Percentiles rank a stretch among this genome's conserved stretches.
Conservation (phyloP, 257 asterid genomes). For the Solanum chmielewskii region DNA sequence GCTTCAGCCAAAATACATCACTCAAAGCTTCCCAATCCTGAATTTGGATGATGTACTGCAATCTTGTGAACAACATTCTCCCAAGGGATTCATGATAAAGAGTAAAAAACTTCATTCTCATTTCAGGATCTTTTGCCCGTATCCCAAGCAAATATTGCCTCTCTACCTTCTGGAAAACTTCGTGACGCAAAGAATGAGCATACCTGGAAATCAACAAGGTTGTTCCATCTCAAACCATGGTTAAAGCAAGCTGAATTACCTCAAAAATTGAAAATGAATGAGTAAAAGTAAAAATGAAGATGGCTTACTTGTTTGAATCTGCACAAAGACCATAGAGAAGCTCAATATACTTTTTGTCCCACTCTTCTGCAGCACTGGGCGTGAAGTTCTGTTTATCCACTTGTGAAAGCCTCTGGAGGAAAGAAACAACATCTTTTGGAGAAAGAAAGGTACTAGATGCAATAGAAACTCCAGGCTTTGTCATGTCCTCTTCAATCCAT, state of each 20-base stretch:
- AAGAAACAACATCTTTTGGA: constrained; percentile 80
- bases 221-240: constrained; percentile 1
- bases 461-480: constrained; percentile 62
- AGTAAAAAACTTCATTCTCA: constrained; percentile 68
- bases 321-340: constrained; percentile 95
- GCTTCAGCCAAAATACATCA: constrained; percentile 98
- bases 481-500: constrained; percentile 84
- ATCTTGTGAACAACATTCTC: constrained; percentile 76
- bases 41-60: constrained; percentile 83
- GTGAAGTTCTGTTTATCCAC: constrained; percentile 83
- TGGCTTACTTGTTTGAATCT: constrained; percentile 67
- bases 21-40: constrained; percentile 99
- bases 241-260: not conserved
- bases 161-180: constrained; percentile 97
- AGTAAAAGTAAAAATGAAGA: not conserved
- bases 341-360: constrained; percentile 87
- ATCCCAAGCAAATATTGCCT: constrained; percentile 87
- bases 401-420: constrained; percentile 96
- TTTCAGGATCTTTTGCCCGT: constrained; percentile 84
- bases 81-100: constrained; percentile 88
- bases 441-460: constrained; percentile 57
- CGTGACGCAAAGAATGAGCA: constrained; percentile 64
- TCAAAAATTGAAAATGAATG: not conserved
- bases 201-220: constrained; percentile 48
- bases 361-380: constrained; percentile 56